A percentile compares a stretch with the other conserved stretches of the same genome.
Conservation (phyloP, 805 yeast genomes). For the Yarrowia hollandica region DNA sequence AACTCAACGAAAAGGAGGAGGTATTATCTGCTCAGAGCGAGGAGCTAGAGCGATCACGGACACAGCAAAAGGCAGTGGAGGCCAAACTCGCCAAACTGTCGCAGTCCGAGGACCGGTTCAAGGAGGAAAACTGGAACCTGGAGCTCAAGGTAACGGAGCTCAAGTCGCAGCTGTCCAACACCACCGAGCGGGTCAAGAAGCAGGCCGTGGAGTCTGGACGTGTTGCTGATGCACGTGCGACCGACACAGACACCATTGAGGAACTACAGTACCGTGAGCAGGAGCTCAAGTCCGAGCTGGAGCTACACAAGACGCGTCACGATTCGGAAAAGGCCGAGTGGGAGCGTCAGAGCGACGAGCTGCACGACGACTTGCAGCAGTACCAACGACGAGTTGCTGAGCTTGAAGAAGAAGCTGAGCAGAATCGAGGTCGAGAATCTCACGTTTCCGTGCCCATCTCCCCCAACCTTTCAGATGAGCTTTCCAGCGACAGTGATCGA, state of each 20-base stretch:
- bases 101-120: slow-evolving; percentile 35
- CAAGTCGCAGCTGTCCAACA: slow-evolving; percentile 34
- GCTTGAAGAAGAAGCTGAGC: neutral
- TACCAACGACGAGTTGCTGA: slow-evolving; percentile 30
- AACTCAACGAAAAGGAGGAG: slow-evolving; percentile 34
- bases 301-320: slow-evolving; percentile 32
- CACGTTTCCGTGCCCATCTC: neutral
- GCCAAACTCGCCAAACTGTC: slow-evolving; percentile 10
- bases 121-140: slow-evolving; percentile 44
- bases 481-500: neutral
- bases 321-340: slow-evolving; percentile 35
- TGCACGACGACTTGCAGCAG: slow-evolving; percentile 38
- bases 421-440: neutral
- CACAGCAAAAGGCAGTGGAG: neutral
- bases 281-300: slow-evolving; percentile 37
- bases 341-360: slow-evolving; percentile 35
- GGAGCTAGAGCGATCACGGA: neutral
- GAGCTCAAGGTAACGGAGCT: slow-evolving; percentile 41
- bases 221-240: slow-evolving; percentile 32
- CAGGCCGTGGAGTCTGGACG: slow-evolving; percentile 36
- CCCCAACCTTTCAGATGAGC: neutral
- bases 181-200: slow-evolving; percentile 35
- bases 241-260: slow-evolving; percentile 40
- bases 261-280: slow-evolving; percentile 36
- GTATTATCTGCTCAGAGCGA: neutral